Evolutionary conservation across 345 rosid genomes (phyloP).

Genomic region (Citrus unshiu): DNA sequence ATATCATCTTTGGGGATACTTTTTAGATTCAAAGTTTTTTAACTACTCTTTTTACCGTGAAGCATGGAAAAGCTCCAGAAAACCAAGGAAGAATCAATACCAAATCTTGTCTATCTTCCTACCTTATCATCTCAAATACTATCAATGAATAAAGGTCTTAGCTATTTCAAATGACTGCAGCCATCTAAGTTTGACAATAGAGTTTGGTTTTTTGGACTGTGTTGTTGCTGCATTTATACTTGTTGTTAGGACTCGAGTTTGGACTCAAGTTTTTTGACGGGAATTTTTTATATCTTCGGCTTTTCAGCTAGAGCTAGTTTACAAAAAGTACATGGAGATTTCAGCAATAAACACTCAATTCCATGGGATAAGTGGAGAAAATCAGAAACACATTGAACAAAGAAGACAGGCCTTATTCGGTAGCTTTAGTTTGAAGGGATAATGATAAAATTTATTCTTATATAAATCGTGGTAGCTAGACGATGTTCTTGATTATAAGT

Average conservation of each 20-base stretch:
- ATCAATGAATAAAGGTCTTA: not conserved
- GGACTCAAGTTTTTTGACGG: not conserved
- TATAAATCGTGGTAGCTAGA: not conserved
- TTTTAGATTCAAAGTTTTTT: too few relatives aligned
- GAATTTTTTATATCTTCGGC: not conserved
- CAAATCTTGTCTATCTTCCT: not conserved
- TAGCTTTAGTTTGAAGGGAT: not conserved
- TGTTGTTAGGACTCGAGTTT: not conserved
- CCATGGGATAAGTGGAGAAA: not conserved
- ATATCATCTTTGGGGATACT: not conserved
- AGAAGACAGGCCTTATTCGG: not conserved
- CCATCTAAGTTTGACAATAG: not conserved
- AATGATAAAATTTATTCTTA: not conserved
- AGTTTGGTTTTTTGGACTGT: not conserved
- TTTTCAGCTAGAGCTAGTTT: not conserved
- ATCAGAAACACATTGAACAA: not conserved
- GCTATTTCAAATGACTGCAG: not conserved
- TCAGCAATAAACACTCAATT: not conserved
- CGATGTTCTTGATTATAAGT: not conserved
- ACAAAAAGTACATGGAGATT: not conserved
- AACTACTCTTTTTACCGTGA: too few relatives aligned
- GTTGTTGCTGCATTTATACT: not conserved
- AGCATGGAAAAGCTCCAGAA: not conserved
- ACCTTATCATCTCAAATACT: not conserved
- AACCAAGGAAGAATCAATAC: not conserved